Conservation (phyloP, 306 rosid genomes). For the Arachis hypogaea region DNA sequence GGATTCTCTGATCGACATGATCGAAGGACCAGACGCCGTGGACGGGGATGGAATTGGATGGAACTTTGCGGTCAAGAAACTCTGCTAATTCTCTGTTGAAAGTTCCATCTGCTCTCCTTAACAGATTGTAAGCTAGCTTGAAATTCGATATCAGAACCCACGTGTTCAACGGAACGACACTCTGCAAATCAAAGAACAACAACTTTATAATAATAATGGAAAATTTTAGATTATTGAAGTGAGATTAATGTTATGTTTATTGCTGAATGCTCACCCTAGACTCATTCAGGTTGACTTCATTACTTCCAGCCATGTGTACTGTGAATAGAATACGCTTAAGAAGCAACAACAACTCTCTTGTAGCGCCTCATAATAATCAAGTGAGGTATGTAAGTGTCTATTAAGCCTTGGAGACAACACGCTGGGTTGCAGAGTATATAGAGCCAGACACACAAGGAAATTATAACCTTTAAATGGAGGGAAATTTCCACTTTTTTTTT, state of each 20-base stretch:
- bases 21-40: slow-evolving; percentile 86
- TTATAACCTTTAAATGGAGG: too few species aligned
- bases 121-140: slow-evolving; percentile 89
- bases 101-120: slow-evolving; percentile 85
- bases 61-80: slow-evolving; percentile 82
- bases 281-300: slow-evolving; percentile 73
- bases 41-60: slow-evolving; percentile 66
- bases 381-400: too few species aligned
- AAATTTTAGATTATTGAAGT: too few species aligned
- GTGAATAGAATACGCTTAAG: slow-evolving; percentile 14
- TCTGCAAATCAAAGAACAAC: slow-evolving; percentile 41
- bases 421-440: too few species aligned
- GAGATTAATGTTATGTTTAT: too few species aligned
- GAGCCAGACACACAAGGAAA: too few species aligned
- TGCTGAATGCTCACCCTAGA: slow-evolving; percentile 58
- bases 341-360: slow-evolving; percentile 27
- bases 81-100: slow-evolving; percentile 80
- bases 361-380: slow-evolving; percentile 34
- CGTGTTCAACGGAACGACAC: slow-evolving; percentile 83
- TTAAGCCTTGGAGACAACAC: not conserved
- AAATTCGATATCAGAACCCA: slow-evolving; percentile 92
- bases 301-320: slow-evolving; percentile 61
- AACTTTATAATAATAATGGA: too few species aligned
- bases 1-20: slow-evolving; percentile 57
- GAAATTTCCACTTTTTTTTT: too few species aligned